Evolutionary conservation across 1,284 basidiomycete genomes (phyloP).

Genomic region (Ceratobasidium sp.): DNA sequence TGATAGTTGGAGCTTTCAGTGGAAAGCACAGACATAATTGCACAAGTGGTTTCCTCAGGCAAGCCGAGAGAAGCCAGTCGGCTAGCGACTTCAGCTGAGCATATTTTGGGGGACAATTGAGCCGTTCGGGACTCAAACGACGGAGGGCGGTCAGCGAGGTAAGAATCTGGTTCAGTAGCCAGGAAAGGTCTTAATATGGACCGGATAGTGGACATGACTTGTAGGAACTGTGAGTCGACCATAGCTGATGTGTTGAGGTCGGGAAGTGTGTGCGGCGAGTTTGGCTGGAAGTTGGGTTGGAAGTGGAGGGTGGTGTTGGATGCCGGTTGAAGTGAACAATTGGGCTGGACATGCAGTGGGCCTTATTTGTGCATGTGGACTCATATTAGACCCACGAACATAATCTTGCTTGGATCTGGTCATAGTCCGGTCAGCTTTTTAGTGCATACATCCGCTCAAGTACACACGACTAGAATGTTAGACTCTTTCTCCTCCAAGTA

Average conservation of each 20-base stretch:
- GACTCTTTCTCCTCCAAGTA: too few species aligned
- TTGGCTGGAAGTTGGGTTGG: neutral
- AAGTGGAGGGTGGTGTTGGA: neutral
- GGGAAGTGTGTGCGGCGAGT: neutral
- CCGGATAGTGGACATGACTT: neutral
- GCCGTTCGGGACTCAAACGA: neutral
- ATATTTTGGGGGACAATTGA: neutral
- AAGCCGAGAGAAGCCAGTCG: neutral
- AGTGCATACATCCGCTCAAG: too few species aligned
- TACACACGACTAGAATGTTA: too few species aligned
- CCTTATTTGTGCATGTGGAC: slow-evolving; percentile 4
- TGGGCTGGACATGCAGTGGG: neutral
- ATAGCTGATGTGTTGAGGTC: neutral
- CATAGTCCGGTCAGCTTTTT: too few species aligned
- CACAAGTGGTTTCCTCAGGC: neutral
- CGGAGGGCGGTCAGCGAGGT: neutral
- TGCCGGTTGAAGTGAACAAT: neutral
- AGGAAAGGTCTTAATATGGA: neutral
- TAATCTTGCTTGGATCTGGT: too few species aligned
- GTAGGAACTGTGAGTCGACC: neutral
- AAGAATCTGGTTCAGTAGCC: neutral
- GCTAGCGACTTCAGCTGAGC: neutral
- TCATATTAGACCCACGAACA: too few species aligned
- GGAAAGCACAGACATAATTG: neutral
- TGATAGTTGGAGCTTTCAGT: neutral